Evolutionary conservation across 1,284 basidiomycete species (phyloP), one percentile per base, ranked within the genome.

Genomic region (Sphagnurus paluster): DNA sequence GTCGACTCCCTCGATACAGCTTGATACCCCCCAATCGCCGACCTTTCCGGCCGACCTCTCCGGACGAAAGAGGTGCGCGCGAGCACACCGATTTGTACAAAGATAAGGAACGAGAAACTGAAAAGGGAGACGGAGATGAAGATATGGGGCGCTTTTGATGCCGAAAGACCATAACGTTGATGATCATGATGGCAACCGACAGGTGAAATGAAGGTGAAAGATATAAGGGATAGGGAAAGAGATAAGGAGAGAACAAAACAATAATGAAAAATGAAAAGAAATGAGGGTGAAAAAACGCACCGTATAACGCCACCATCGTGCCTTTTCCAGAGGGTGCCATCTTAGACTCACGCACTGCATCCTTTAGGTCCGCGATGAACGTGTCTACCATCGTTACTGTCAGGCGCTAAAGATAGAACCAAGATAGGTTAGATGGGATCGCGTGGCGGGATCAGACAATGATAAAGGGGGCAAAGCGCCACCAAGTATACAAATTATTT

Each of bases 261-360:
- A 36, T 33, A 42, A 7, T 32, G 29, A 28, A 32, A 10, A 10
- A 11, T 14, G 17, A 23, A 26, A 42, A 37, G 20, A 49, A 16
- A 23, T 25, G 45, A 46, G 28, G 10, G 36, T 23, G 17, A 46
- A n/a, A 75, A 87, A 53, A 46, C 53, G 29, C 57, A 93, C 92
- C 93, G 64, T 96, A 95, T 4, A 96, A 62, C 13, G 85, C 78
- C 3, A 95, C 90, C 89, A 96, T 92, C 32, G 81, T 80, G 6
- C 93, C 93, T 56, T 82, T 74, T 26, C 77, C 82, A 42, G 72
- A 70, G 5, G 83, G 82, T 13, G 68, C 61, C 29, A 69, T 53
- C 57, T 77, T 83, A 20, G 84, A 84, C 49, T 84, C 82, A 25
- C 69, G 68, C 4, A 95, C 81, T 1, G 82, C 73, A 33, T 82